Evolutionary conservation across 352 stramenopile genomes (phyloP), one percentile per base, ranked within the genome.

Genomic region (Globisporangium iwayamae): DNA sequence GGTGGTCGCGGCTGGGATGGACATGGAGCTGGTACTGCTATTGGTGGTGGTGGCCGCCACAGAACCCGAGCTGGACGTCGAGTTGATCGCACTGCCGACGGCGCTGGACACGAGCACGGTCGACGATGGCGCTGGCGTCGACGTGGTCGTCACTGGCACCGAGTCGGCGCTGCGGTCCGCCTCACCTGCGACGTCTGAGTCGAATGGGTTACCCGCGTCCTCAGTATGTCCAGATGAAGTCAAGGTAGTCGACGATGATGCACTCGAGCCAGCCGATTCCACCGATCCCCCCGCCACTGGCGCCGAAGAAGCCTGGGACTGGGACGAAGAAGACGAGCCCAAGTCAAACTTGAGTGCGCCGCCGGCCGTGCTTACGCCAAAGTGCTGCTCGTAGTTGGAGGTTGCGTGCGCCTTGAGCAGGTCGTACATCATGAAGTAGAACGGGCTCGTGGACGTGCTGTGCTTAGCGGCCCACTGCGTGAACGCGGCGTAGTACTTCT

Each of bases 371-470:
- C 36, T 43, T 20, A 65, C 18, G 2, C 60, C 60, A 62, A 65
- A 65, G 48, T 65, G 60, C 48, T 62, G 47, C 43, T 65, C 60
- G 32, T 65, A 65, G 36, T 65, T 50, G 32, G 32, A 36, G 7
- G 60, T 50, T 30, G 43, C 30, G 57, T 46, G 43, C 14, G 57
- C 39, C 5, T 22, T 45, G 25, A 55, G 57, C 38, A 65, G 38
- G 50, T 69, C 64, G 58, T 62, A 69, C 64, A 65, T 65, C 46
- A 61, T 62, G 18, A 65, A 65, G 20, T 65, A 65, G 48, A 62
- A 65, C 25, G 57, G 57, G 4, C 18, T 61, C 1, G 53, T 61
- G 1, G 53, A 16, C 45, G 25, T 5, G n/a, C 13, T 13, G 51
- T 43, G 51, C 13, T 55, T 55, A 1, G 14, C 28, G 8, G 41